phyloP scores from a whole-genome alignment of 169 alveolate genomes.

The Cryptosporidium felis region DNA sequence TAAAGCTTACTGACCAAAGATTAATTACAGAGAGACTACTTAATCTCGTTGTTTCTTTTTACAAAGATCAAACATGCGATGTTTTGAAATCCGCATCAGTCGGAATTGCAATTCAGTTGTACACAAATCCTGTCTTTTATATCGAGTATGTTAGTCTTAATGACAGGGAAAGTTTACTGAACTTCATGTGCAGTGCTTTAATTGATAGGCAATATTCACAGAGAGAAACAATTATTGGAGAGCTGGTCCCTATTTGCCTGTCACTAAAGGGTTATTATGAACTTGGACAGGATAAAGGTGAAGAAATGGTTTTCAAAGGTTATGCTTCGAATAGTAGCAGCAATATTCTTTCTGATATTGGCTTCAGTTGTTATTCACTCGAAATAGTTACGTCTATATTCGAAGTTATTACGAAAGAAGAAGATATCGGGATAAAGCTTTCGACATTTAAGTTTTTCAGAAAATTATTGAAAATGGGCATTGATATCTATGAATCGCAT shows the following conservation, averaged over 20 bases:
- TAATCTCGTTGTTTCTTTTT: neutral
- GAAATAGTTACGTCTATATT: conserved; percentile 9
- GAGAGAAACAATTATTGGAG: conserved; percentile 39
- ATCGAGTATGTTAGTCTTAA: conserved; percentile 24
- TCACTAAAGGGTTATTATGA: conserved; percentile 27
- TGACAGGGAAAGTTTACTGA: conserved; percentile 14
- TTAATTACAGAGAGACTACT: conserved; percentile 51
- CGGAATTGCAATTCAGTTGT: conserved; percentile 62
- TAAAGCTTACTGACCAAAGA: conserved; percentile 35
- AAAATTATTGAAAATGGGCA: conserved; percentile 13
- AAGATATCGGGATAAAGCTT: conserved; percentile 9
- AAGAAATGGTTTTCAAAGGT: neutral
- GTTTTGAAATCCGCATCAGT: conserved; percentile 32
- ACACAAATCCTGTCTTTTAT: conserved; percentile 49
- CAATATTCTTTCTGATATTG: conserved; percentile 10
- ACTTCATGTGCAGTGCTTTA: conserved; percentile 18
- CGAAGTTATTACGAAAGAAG: conserved; percentile 4
- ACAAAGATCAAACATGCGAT: conserved; percentile 53
- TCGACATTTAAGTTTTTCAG: conserved; percentile 3
- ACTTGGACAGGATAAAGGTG: neutral
- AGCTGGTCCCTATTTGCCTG: conserved; percentile 16
- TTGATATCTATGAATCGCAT: conserved; percentile 22
- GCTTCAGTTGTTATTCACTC: neutral
- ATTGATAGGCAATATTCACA: neutral
- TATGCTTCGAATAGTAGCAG: neutral